These are phyloP conservation scores for Penicillium simplicissimum DNA, from an alignment of 495 filamentous ascomycete genomes.

Conservation along the genomic window DNA sequence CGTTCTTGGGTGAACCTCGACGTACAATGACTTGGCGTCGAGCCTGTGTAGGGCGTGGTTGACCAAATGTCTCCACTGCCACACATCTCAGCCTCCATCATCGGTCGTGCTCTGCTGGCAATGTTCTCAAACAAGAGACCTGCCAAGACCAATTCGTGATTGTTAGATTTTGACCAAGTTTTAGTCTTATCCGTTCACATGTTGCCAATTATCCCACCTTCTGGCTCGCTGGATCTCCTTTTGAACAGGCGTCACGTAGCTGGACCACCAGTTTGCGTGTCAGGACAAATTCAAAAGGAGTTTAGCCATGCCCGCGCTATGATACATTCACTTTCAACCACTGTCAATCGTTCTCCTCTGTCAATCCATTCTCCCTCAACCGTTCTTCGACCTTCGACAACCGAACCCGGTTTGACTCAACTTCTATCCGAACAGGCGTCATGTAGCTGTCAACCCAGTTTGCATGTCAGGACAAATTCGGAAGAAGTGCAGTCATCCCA, in stretches of 20 bases:
- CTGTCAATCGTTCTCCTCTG: no score
- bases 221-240: not conserved
- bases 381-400: not conserved
- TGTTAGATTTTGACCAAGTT: not conserved
- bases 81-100: not conserved
- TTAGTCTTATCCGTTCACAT: not conserved
- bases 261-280: not conserved
- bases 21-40: not conserved
- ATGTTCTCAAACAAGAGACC: not conserved
- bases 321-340: no score
- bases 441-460: not conserved
- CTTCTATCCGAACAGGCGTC: not conserved
- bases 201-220: not conserved
- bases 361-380: not conserved
- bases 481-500: not conserved
- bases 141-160: not conserved
- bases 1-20: not conserved
- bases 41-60: not conserved
- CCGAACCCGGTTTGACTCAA: not conserved
- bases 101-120: not conserved
- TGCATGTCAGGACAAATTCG: slow-evolving; percentile 1
- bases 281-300: not conserved
- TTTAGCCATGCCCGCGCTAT: no score
- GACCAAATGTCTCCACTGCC: not conserved
- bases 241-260: not conserved